Base-by-base conservation (phyloP, 208 protist species). In the Endotrypanum monterogeii region DNA sequence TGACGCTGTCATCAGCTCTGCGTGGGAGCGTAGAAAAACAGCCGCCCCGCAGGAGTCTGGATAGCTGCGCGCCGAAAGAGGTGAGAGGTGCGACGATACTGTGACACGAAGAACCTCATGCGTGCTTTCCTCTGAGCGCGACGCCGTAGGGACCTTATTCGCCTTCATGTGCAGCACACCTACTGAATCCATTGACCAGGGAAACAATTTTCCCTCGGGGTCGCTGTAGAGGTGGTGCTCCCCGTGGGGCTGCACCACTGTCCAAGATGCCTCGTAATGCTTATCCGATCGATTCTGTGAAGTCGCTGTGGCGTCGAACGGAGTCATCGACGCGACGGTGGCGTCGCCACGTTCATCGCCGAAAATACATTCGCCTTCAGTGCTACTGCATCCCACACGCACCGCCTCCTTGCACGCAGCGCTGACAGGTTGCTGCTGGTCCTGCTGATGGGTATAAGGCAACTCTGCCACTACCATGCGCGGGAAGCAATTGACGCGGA, bases 401-500 rank as follows among this genome's bases (percentile, higher is more conserved):
- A 44, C 37, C 18, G 54, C n/a, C 71, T 25, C 35, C 28, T 23
- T 41, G 30, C 67, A 39, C 39, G 8, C 65, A 39, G 44, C 12
- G 18, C 5, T 46, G 28, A 12, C 25, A 37, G 41, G 12, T 20
- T 39, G 67, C 35, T 74, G 51, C 55, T 23, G 46, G 25, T 79
- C 48, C 54, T 57, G 20, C 14, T 62, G 61, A 20, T 39, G 58
- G 12, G 35, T 44, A 3, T 72, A 55, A 11, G 71, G 69, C 54
- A 83, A 39, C 58, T 85, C 73, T 41, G 85, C 73, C 44, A 92
- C 73, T 16, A 91, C 80, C 41, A 94, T 68, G 14, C 85, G 89
- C 18, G 89, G 89, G 48, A 94, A 85, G 28, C 82, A 73, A 5
- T 73, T 80, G 50, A 94, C 85, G 56, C 89, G 57, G 61, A 91